These are phyloP conservation scores for Prunella vulgaris DNA, from an alignment of 257 asterid genomes.

Conservation along the genomic window DNA sequence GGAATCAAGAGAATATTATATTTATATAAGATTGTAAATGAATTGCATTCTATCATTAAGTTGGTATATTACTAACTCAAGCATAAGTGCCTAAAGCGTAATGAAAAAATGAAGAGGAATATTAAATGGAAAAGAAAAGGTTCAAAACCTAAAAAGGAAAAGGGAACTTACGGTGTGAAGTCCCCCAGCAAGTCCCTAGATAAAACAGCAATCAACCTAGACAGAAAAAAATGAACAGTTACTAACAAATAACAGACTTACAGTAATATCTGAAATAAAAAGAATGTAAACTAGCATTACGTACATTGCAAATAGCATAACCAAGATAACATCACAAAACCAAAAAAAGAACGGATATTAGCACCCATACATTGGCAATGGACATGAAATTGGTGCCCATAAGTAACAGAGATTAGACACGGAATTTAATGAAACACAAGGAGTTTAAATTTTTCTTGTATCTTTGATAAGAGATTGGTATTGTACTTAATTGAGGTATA, in stretches of 20 bases:
- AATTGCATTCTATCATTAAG: background rate
- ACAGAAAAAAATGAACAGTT: conserved; percentile 13
- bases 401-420: background rate
- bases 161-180: conserved; percentile 70
- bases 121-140: background rate
- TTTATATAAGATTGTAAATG: background rate
- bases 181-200: conserved; percentile 82
- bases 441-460: background rate
- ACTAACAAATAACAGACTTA: conserved; percentile 5
- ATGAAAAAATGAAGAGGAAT: background rate
- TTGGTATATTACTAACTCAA: background rate
- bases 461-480: background rate
- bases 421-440: background rate
- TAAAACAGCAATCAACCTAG: conserved; percentile 82
- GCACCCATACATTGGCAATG: background rate
- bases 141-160: conserved; percentile 7
- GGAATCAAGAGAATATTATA: background rate
- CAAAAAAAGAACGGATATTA: background rate
- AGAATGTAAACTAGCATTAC: background rate
- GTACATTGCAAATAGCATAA: conserved; percentile 2
- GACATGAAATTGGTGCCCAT: background rate
- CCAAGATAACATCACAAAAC: background rate
- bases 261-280: conserved; percentile 1
- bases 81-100: background rate
- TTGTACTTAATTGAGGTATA: background rate